Evolutionary conservation across 148 eudicot genomes (phyloP).

Genomic region (Limonium bicolor): DNA sequence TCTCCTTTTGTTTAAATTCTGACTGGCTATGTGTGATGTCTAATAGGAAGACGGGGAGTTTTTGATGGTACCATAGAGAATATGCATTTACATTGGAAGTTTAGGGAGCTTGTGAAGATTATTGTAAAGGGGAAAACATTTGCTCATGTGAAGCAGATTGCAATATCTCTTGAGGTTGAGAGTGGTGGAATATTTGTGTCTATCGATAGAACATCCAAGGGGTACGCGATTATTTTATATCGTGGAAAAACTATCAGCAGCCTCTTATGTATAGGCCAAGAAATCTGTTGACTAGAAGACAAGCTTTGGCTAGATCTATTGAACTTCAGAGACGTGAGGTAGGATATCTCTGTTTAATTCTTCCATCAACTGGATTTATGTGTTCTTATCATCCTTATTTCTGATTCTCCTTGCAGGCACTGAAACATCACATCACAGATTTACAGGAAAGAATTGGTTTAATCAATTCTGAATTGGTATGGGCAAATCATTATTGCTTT

Average conservation of each 20-base stretch:
- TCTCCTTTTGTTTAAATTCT: not conserved
- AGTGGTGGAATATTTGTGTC: slow-evolving; percentile 77
- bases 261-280: slow-evolving; percentile 45
- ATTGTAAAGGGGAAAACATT: slow-evolving; percentile 47
- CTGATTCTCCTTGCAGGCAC: slow-evolving; percentile 1
- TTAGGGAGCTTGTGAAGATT: slow-evolving; percentile 71
- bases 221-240: slow-evolving; percentile 58
- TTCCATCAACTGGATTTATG: not conserved
- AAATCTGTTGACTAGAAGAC: slow-evolving; percentile 65
- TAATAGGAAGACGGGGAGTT: slow-evolving; percentile 62
- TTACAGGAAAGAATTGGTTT: slow-evolving; percentile 1
- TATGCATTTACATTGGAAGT: slow-evolving; percentile 91
- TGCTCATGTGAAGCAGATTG: slow-evolving; percentile 69
- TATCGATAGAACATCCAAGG: slow-evolving; percentile 63
- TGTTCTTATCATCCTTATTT: not conserved
- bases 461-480: slow-evolving; percentile 6
- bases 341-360: not conserved
- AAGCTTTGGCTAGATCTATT: slow-evolving; percentile 87
- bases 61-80: slow-evolving; percentile 79
- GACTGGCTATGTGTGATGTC: not conserved
- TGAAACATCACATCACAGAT: not conserved
- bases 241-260: slow-evolving; percentile 90
- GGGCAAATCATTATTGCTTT: too few species aligned
- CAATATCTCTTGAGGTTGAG: slow-evolving; percentile 71
- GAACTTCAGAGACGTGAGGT: slow-evolving; percentile 28